These are phyloP conservation scores for Fusarium concolor DNA, from an alignment of 2,329 filamentous ascomycete species.

Conservation along the genomic window DNA sequence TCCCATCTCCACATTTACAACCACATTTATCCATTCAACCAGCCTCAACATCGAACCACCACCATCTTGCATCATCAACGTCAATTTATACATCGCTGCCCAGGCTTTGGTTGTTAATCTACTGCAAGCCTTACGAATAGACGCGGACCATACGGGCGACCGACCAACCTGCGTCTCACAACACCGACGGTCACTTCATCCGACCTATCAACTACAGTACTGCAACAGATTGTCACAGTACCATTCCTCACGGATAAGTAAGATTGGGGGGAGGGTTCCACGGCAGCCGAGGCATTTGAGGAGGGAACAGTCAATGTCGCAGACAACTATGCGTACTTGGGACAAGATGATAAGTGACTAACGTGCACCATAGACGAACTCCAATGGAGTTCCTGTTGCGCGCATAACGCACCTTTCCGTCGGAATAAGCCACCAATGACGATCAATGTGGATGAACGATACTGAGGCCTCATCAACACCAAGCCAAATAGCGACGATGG, in stretches of 20 bases:
- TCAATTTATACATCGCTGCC: background rate
- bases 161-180: background rate
- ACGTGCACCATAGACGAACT: background rate
- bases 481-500: background rate
- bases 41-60: constrained; percentile 1
- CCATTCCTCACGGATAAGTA: background rate
- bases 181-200: background rate
- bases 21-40: background rate
- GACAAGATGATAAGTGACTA: constrained; percentile 14
- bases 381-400: background rate
- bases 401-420: constrained; percentile 17
- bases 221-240: background rate
- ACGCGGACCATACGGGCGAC: background rate
- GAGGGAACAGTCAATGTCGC: background rate
- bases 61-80: background rate
- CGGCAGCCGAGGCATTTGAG: constrained; percentile 7
- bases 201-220: background rate
- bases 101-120: background rate
- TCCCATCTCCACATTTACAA: constrained; percentile 2
- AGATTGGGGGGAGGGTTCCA: constrained; percentile 13
- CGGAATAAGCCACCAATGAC: constrained; percentile 2
- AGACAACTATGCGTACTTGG: background rate
- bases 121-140: background rate
- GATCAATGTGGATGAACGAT: background rate
- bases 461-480: constrained; percentile 12